Evolutionary conservation across 2,329 filamentous ascomycete genomes (phyloP).

Genomic region (Fusarium pilosicola): DNA sequence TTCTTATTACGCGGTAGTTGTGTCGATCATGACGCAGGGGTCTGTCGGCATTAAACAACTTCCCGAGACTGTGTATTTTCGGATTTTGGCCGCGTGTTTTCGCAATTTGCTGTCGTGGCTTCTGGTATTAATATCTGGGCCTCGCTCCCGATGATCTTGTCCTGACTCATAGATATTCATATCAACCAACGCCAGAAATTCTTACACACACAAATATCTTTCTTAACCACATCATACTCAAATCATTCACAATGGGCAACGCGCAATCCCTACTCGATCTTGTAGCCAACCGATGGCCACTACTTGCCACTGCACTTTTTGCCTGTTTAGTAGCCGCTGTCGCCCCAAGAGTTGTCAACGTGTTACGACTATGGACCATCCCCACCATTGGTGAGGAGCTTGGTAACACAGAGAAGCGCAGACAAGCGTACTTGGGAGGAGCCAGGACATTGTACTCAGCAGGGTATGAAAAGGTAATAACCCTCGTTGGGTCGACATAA

Average conservation of each 20-base stretch:
- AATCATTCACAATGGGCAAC: not conserved
- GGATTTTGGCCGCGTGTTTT: not conserved
- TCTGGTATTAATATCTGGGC: accelerated
- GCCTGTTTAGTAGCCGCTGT: not conserved
- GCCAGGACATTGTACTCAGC: constrained; percentile 18
- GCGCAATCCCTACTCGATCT: not conserved
- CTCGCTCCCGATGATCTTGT: not conserved
- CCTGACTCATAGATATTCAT: no score
- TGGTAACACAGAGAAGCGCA: constrained; percentile 16
- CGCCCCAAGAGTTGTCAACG: not conserved
- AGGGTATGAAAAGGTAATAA: constrained; percentile 19
- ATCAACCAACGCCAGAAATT: accelerated
- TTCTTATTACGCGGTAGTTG: not conserved
- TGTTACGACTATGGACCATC: not conserved
- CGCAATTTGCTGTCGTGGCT: accelerated
- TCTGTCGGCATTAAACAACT: not conserved
- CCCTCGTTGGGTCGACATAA: accelerated
- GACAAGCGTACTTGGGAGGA: constrained; percentile 21
- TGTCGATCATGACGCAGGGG: not conserved
- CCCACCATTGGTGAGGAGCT: constrained; percentile 14
- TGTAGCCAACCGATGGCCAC: not conserved
- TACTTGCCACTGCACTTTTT: not conserved
- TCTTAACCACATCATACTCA: accelerated
- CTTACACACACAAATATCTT: no score
- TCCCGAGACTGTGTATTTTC: not conserved